phyloP scores from a whole-genome alignment of 495 filamentous ascomycete genomes.

The Niebla homalea region DNA sequence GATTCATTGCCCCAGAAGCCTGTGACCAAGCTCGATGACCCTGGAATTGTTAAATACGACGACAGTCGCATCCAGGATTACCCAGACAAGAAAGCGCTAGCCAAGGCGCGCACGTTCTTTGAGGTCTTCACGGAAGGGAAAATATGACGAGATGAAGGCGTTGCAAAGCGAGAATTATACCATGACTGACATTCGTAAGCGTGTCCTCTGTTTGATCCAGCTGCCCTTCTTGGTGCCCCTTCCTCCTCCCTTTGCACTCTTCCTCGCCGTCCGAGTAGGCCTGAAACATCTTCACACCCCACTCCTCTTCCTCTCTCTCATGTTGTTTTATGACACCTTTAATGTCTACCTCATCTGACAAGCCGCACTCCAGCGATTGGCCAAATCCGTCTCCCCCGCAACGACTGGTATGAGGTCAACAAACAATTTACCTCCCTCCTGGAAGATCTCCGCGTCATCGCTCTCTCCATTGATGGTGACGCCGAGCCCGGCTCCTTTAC shows the following conservation, averaged over 20 bases:
- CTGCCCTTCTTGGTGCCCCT: no score
- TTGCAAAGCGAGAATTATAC: neutral
- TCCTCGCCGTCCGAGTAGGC: no score
- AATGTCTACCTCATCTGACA: neutral
- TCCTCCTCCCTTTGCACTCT: no score
- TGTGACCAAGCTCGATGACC: no score
- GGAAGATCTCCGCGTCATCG: neutral
- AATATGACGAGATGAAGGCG: neutral
- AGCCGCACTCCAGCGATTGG: neutral
- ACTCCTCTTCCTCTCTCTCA: neutral
- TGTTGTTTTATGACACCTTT: neutral
- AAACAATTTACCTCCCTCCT: neutral
- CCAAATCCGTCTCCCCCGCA: neutral
- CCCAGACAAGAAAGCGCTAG: neutral
- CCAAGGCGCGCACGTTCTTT: neutral
- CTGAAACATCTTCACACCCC: no score
- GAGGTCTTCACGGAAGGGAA: neutral
- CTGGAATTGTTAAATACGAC: neutral
- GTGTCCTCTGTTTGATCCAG: no score
- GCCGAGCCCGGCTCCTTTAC: slow-evolving; percentile 1
- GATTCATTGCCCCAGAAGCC: no score
- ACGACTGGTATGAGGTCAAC: slow-evolving; percentile 2
- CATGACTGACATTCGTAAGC: slow-evolving; percentile 4
- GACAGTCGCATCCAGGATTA: slow-evolving; percentile 1
- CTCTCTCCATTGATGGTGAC: neutral